These are phyloP conservation scores for Fusarium sp. DNA, from an alignment of 2,329 filamentous ascomycete species.

Conservation along the genomic window DNA sequence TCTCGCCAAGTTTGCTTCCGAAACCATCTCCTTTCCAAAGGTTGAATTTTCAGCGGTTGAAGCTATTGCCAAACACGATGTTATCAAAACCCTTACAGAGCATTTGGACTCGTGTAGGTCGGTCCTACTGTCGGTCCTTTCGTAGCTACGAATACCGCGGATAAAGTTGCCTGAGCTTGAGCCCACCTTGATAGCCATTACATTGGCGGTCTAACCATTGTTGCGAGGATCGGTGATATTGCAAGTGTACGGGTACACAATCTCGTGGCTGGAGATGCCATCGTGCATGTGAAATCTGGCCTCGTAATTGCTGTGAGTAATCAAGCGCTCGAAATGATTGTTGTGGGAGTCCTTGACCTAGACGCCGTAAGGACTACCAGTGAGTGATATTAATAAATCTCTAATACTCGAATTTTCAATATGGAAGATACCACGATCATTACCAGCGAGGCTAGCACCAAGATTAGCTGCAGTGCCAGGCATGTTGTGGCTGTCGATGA, in stretches of 20 bases:
- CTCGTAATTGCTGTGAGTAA: conserved; percentile 57
- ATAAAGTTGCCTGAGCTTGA: conserved; percentile 61
- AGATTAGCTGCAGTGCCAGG: conserved; percentile 57
- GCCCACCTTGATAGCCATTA: conserved; percentile 63
- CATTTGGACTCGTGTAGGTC: conserved; percentile 54
- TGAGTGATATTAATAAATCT: conserved; percentile 56
- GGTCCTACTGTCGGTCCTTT: conserved; percentile 64
- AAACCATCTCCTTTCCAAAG: conserved; percentile 62
- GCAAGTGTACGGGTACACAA: conserved; percentile 59
- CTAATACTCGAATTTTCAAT: conserved; percentile 61
- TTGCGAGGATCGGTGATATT: conserved; percentile 62
- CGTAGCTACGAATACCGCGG: conserved; percentile 61
- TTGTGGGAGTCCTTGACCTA: conserved; percentile 53
- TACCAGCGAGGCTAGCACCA: conserved; percentile 55
- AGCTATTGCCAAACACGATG: conserved; percentile 61
- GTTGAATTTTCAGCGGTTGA: conserved; percentile 60
- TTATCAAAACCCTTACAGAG: conserved; percentile 58
- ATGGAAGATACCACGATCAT: conserved; percentile 62
- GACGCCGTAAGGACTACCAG: conserved; percentile 55
- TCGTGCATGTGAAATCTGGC: conserved; percentile 55
- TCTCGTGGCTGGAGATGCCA: conserved; percentile 52
- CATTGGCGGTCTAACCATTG: conserved; percentile 65
- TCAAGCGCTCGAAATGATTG: conserved; percentile 55
- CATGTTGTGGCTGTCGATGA: conserved; percentile 60
- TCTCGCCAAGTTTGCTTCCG: conserved; percentile 61